Percentiles rank a stretch among this genome's conserved stretches.
These are phyloP conservation scores for Xylariaceae sp. DNA, from an alignment of 2,329 filamentous ascomycete genomes.

Conservation along the genomic window DNA sequence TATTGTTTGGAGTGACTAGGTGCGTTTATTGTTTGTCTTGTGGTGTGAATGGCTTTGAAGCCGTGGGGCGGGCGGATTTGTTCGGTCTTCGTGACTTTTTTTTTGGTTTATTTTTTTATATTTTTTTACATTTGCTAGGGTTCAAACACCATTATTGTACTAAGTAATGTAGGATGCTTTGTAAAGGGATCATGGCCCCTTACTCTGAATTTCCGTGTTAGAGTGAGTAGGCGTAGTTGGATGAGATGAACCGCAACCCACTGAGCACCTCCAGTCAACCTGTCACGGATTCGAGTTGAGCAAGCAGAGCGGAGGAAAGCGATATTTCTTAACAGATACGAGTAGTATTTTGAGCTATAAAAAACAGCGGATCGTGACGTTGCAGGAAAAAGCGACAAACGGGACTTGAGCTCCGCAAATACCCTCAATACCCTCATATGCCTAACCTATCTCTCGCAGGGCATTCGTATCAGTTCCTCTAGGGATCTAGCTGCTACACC, in stretches of 20 bases:
- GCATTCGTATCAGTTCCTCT: conserved; percentile 7
- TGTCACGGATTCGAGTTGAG: conserved; percentile 6
- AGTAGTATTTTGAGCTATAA: conserved; percentile 11
- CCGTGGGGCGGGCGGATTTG: no score
- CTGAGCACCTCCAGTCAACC: not conserved
- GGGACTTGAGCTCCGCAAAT: not conserved
- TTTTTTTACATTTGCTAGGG: no score
- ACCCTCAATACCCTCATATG: not conserved
- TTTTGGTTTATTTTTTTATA: no score
- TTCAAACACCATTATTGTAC: no score
- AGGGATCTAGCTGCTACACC: conserved; percentile 4
- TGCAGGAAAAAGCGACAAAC: conserved; percentile 1
- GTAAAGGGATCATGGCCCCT: no score
- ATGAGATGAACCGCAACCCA: not conserved
- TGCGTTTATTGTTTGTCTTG: not conserved
- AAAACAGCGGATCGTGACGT: not conserved
- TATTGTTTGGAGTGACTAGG: not conserved
- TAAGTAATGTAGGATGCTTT: no score
- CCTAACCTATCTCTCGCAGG: conserved; percentile 5
- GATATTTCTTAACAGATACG: conserved; percentile 13
- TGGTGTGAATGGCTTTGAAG: not conserved
- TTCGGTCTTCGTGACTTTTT: no score
- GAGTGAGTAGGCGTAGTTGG: not conserved
- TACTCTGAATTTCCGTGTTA: not conserved
- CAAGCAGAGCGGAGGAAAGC: conserved; percentile 12